phyloP scores from a whole-genome alignment of 1,284 basidiomycete species.

The Ceratobasidium sp. region DNA sequence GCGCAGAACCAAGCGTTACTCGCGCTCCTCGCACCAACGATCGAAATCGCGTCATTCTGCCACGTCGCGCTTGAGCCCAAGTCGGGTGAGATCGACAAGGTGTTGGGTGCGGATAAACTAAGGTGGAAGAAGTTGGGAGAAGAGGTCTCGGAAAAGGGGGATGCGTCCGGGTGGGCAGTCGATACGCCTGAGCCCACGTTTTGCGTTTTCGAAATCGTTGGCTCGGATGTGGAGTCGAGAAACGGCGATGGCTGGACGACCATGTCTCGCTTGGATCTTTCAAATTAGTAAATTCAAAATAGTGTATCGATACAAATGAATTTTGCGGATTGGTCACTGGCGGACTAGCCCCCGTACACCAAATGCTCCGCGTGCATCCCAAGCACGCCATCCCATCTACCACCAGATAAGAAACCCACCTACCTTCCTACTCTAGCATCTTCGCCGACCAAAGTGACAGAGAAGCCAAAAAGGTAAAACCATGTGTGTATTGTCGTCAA shows the following conservation, averaged over 20 bases:
- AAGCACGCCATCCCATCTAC: not conserved
- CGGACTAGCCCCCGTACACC: not conserved
- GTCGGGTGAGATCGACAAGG: not conserved
- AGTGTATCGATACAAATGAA: slow-evolving; percentile 28
- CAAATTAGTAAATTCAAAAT: slow-evolving; percentile 18
- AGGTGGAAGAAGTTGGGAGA: slow-evolving; percentile 19
- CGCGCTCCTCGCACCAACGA: slow-evolving; percentile 15
- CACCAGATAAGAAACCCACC: not conserved
- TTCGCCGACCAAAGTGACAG: too few species aligned
- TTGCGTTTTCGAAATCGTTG: slow-evolving; percentile 22
- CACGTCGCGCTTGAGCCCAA: slow-evolving; percentile 15
- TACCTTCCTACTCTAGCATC: not conserved
- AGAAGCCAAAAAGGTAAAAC: not conserved
- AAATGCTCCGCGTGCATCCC: not conserved
- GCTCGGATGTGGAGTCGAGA: not conserved
- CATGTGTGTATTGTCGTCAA: slow-evolving; percentile 38
- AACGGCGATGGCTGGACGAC: slow-evolving; percentile 8
- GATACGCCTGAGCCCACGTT: slow-evolving; percentile 26
- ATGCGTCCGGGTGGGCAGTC: slow-evolving; percentile 30
- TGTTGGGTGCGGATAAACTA: slow-evolving; percentile 13
- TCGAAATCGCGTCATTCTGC: slow-evolving; percentile 28
- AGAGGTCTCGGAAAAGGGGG: not conserved
- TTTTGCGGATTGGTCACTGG: not conserved
- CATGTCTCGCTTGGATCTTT: slow-evolving; percentile 40
- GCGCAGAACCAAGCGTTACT: slow-evolving; percentile 32